Evolutionary conservation across 2,329 filamentous ascomycete species (phyloP), one percentile per base, ranked within the genome.

Genomic region (Colletotrichum camelliae): DNA sequence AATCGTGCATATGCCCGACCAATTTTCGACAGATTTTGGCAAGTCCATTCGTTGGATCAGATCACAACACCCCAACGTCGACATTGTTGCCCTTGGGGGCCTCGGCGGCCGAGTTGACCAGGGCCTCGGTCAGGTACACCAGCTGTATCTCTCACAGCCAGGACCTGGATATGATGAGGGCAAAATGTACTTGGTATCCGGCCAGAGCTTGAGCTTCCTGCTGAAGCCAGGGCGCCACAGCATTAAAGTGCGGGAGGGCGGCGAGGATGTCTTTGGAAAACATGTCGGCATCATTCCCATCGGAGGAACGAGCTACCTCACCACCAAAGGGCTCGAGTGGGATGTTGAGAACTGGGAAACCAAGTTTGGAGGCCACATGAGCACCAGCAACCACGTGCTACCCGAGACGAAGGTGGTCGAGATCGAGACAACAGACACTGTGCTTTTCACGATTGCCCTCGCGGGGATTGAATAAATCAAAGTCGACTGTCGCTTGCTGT

Each of bases 81-180:
- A 96, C 80, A 92, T 98, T n/a, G 88, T 98, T 15, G 92, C 94
- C 48, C 86, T 98, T 8, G 96, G 96, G 55, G 95, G 96, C 3
- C 89, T 98, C 1, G 95, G 95, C 58, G 97, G 97, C 8, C 93
- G 97, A 35, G 94, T 98, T 18, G 97, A 99, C 84, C 97, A 99
- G 83, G 96, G 94, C 2, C 89, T 99, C 64, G 96, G 95, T 73
- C 93, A 98, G 80, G 89, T 99, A 68, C 95, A 98, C 82, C 95
- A 98, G 82, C 89, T 98, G 61, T 96, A 92, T 79, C 84, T 91
- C 65, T 92, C 91, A 82, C 91, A 93, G 81, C 79, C 83, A 13
- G 85, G 90, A 60, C 85, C 88, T 0, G 82, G 81, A 29, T 90
- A 91, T 75, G 82, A 84, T 33, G 79, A 86, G 13, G 92, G 93